phyloP scores from a whole-genome alignment of 2,329 filamentous ascomycete species.

The Trichoderma aggressivum region DNA sequence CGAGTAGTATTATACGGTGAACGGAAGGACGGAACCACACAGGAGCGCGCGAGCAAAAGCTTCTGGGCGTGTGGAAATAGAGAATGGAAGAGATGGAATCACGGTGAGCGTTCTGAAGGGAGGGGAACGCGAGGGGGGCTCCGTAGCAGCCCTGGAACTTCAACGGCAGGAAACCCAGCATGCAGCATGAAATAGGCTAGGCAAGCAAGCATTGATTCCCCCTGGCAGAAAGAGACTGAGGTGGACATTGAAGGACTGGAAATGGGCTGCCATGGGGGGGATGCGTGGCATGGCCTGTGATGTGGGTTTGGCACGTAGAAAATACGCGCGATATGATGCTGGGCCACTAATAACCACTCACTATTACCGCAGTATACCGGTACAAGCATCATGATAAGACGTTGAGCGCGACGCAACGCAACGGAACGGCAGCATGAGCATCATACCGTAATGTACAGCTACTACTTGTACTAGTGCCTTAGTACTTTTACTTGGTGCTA shows the following conservation, averaged over 20 bases:
- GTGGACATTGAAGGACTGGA: conserved; percentile 16
- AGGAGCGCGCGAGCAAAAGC: neutral
- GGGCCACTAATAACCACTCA: neutral
- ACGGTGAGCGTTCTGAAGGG: conserved; percentile 16
- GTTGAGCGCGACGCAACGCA: neutral
- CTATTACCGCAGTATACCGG: neutral
- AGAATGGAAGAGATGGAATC: conserved; percentile 8
- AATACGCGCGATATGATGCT: neutral
- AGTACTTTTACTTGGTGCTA: neutral
- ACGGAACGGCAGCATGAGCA: neutral
- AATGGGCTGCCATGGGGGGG: conserved; percentile 6
- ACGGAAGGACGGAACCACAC: neutral
- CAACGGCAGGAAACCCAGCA: conserved; percentile 4
- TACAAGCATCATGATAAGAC: neutral
- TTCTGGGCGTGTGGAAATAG: neutral
- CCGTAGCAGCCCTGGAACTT: conserved; percentile 1
- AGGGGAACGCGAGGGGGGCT: conserved; percentile 14
- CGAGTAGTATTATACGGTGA: neutral
- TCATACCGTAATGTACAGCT: neutral
- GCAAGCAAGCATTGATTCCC: conserved; percentile 15
- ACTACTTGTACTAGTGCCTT: neutral
- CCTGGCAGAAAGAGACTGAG: conserved; percentile 2
- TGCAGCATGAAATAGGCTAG: conserved; percentile 17
- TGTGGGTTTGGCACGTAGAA: neutral
- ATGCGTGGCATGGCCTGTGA: conserved; percentile 6